Evolutionary conservation across 169 alveolate species (phyloP).

Genomic region (Plasmodium berghei): DNA sequence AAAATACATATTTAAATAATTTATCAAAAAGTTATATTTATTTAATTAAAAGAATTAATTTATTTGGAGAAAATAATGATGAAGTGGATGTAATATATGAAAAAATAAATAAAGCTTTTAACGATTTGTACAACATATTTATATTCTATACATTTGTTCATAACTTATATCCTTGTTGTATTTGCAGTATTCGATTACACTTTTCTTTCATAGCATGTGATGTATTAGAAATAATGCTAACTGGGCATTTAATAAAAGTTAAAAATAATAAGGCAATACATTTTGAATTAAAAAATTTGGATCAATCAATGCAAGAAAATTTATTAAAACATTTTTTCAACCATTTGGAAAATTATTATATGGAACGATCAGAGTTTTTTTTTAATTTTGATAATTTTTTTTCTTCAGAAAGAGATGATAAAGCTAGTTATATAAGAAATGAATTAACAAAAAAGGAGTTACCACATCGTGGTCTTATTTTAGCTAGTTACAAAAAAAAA

Average conservation of each 20-base stretch:
- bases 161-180: slow-evolving; percentile 62
- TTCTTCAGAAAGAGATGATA: slow-evolving; percentile 7
- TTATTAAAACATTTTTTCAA: slow-evolving; percentile 65
- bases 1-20: slow-evolving; percentile 50
- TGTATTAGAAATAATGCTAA: slow-evolving; percentile 62
- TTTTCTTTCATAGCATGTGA: slow-evolving; percentile 46
- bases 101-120: slow-evolving; percentile 55
- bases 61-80: slow-evolving; percentile 61
- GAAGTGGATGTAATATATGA: slow-evolving; percentile 60
- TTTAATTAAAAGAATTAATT: slow-evolving; percentile 59
- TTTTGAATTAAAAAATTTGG: slow-evolving; percentile 41
- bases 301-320: slow-evolving; percentile 48
- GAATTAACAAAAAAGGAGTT: not conserved
- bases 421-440: slow-evolving; percentile 2
- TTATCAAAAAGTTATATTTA: slow-evolving; percentile 64
- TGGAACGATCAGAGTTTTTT: slow-evolving; percentile 34
- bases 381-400: slow-evolving; percentile 14
- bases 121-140: slow-evolving; percentile 48
- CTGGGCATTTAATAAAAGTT: slow-evolving; percentile 71
- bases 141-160: slow-evolving; percentile 49
- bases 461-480: slow-evolving; percentile 16
- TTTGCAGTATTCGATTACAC: slow-evolving; percentile 35
- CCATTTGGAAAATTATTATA: slow-evolving; percentile 69
- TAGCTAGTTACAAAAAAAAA: not conserved
- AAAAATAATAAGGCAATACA: slow-evolving; percentile 57